These are phyloP conservation scores for Colletotrichum coccodes DNA, from an alignment of 2,329 filamentous ascomycete genomes.

Conservation along the genomic window DNA sequence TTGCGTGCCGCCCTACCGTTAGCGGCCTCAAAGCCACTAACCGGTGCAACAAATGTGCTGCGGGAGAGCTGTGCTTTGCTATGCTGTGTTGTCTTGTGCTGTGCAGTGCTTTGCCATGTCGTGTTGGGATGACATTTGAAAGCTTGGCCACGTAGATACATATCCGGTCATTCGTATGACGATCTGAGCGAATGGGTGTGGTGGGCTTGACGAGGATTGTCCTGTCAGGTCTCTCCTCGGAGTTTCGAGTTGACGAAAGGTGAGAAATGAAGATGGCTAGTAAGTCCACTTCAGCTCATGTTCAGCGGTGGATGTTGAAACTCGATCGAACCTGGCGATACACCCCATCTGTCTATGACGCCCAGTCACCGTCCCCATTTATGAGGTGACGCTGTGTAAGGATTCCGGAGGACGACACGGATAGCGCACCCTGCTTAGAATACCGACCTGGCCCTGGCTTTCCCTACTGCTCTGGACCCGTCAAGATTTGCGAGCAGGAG, in stretches of 20 bases:
- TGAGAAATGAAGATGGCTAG: neutral
- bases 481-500: slow-evolving; percentile 3
- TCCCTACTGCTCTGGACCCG: slow-evolving; percentile 4
- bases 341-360: neutral
- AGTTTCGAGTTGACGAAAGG: neutral
- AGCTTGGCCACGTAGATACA: neutral
- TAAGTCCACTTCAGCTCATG: slow-evolving; percentile 2
- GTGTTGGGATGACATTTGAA: neutral
- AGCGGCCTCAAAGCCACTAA: slow-evolving; percentile 28
- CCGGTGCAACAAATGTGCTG: slow-evolving; percentile 9
- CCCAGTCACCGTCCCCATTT: slow-evolving; percentile 4
- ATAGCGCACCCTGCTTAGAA: slow-evolving; percentile 7
- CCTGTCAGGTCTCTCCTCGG: neutral
- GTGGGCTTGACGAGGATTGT: slow-evolving; percentile 7
- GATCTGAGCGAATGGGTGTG: neutral
- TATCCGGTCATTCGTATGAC: neutral
- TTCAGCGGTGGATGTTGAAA: slow-evolving; percentile 15
- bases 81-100: neutral
- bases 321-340: slow-evolving; percentile 2
- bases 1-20: slow-evolving; percentile 2
- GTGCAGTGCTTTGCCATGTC: neutral
- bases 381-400: neutral
- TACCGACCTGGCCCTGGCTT: slow-evolving; percentile 15
- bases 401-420: slow-evolving; percentile 6
- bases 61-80: neutral